Conservation (phyloP, 1,284 basidiomycete species). For the Meira nashicola region DNA sequence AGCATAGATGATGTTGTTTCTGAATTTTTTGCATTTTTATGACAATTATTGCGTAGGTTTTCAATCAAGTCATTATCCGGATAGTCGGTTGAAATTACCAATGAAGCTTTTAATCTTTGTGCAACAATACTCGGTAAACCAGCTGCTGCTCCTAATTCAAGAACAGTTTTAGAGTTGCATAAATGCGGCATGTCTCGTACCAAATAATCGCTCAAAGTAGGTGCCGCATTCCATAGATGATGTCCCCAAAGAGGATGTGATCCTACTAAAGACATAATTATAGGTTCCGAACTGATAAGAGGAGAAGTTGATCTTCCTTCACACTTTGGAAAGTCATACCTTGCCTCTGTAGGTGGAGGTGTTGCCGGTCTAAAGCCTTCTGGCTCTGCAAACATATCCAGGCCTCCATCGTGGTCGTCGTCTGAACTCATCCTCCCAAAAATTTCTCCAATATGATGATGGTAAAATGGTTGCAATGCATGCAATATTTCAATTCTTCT, state of each 20-base stretch:
- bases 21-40: constrained; percentile 56
- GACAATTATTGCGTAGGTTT: constrained; percentile 71
- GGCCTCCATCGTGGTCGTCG: constrained; percentile 9
- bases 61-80: constrained; percentile 74
- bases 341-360: constrained; percentile 38
- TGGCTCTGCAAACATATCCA: constrained; percentile 48
- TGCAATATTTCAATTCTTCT: too few species aligned
- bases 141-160: constrained; percentile 90
- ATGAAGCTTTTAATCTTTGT: constrained; percentile 45
- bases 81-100: constrained; percentile 86
- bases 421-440: neutral
- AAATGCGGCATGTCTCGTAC: constrained; percentile 51
- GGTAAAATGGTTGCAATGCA: too few species aligned
- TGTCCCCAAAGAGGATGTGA: constrained; percentile 87
- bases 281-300: constrained; percentile 13
- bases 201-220: constrained; percentile 48
- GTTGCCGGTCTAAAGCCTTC: constrained; percentile 45
- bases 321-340: constrained; percentile 24
- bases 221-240: constrained; percentile 65
- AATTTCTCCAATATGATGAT: neutral
- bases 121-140: constrained; percentile 76
- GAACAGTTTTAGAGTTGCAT: constrained; percentile 58
- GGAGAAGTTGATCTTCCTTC: constrained; percentile 10
- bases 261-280: constrained; percentile 74
- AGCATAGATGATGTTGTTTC: constrained; percentile 53